phyloP scores from a whole-genome alignment of 192 early-diverging fungal species.

The Cetraspora pellucida region DNA sequence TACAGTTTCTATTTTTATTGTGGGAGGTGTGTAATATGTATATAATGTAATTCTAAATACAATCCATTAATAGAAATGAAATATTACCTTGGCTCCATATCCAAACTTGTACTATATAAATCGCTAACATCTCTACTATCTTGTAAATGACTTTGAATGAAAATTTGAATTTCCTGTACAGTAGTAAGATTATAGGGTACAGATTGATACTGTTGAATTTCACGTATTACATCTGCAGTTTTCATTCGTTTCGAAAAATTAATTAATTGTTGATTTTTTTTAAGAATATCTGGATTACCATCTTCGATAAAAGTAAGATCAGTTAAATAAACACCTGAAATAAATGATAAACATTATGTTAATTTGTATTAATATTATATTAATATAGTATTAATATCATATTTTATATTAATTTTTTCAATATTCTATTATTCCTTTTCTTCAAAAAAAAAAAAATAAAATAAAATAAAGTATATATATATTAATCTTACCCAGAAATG shows the following conservation, averaged over 20 bases:
- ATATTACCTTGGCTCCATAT: conserved; percentile 77
- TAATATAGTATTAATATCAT: too few species aligned
- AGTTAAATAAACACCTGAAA: conserved; percentile 80
- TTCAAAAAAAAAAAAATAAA: neutral
- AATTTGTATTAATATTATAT: too few species aligned
- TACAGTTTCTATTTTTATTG: too few species aligned
- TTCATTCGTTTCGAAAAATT: conserved; percentile 93
- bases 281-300: conserved; percentile 79
- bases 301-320: conserved; percentile 96
- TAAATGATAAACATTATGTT: neutral
- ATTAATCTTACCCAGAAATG: conserved; percentile 62
- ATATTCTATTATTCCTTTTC: too few species aligned
- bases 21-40: too few species aligned
- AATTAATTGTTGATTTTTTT: conserved; percentile 68
- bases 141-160: conserved; percentile 68
- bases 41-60: neutral
- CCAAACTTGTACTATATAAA: conserved; percentile 77
- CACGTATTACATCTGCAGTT: conserved; percentile 88
- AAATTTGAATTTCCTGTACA: conserved; percentile 88
- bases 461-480: neutral
- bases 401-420: too few species aligned
- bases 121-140: conserved; percentile 70
- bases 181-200: conserved; percentile 74
- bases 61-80: conserved; percentile 1
- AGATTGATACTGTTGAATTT: conserved; percentile 93